These are phyloP conservation scores for Phytophthora ohioensis DNA, from an alignment of 352 stramenopile genomes.

Conservation along the genomic window DNA sequence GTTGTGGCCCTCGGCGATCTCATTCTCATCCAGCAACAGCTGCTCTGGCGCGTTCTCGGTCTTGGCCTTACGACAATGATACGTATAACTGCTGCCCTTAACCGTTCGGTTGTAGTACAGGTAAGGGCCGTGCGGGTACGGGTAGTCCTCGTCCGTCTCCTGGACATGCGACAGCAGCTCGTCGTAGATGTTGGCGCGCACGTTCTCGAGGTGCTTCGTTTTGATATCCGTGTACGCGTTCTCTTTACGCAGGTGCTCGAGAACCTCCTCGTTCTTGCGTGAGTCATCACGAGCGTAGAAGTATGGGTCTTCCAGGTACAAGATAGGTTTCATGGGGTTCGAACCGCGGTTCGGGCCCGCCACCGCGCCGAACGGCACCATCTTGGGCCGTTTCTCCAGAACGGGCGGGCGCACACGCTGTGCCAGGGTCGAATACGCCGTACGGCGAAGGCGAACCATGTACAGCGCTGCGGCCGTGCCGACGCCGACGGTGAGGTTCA, in stretches of 20 bases:
- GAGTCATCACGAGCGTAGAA: slow-evolving; percentile 96
- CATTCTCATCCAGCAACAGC: slow-evolving; percentile 95
- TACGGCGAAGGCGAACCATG: slow-evolving; percentile 62
- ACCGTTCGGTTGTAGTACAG: slow-evolving; percentile 92
- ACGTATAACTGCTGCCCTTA: slow-evolving; percentile 86
- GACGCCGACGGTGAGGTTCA: slow-evolving; percentile 67
- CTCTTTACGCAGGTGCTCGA: slow-evolving; percentile 93
- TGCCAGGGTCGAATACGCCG: slow-evolving; percentile 66
- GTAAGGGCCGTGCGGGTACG: slow-evolving; percentile 83
- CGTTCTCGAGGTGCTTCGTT: slow-evolving; percentile 85
- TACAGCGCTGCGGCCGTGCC: slow-evolving; percentile 65
- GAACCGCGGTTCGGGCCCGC: slow-evolving; percentile 80
- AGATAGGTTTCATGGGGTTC: slow-evolving; percentile 90
- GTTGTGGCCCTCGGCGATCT: slow-evolving; percentile 86
- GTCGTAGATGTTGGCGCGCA: slow-evolving; percentile 91
- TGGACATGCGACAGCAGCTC: slow-evolving; percentile 94
- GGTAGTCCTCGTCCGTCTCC: slow-evolving; percentile 87
- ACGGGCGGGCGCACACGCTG: slow-evolving; percentile 58
- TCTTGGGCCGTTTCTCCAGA: slow-evolving; percentile 77
- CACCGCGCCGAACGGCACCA: slow-evolving; percentile 87
- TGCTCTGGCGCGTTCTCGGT: slow-evolving; percentile 82
- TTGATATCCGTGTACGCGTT: slow-evolving; percentile 94
- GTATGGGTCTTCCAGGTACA: slow-evolving; percentile 94
- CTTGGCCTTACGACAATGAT: slow-evolving; percentile 83
- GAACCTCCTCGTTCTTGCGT: slow-evolving; percentile 91